Evolutionary conservation across 1,139 yeast species (phyloP), one percentile per base, ranked within the genome.

Genomic region (Debaryomyces fabryi): DNA sequence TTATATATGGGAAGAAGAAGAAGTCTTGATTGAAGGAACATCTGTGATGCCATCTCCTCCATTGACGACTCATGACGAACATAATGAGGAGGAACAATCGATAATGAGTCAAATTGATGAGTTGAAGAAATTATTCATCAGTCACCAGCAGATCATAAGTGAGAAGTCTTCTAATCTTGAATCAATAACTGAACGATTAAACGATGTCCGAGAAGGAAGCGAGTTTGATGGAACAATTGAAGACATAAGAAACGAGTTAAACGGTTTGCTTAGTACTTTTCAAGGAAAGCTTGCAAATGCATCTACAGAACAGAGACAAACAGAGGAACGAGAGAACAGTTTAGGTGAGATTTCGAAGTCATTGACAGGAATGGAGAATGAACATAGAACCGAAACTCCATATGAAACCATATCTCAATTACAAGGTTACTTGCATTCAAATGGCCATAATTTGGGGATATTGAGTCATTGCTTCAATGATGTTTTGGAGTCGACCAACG

Each of bases 401-500:
- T 30, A 21, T 12, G 36, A 20, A n/a, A 18, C 15, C 10, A 18
- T 40, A 13, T 20, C 20, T 8, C 43, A 20, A 8, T 27, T 40
- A 20, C 43, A 40, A 16, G 35, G 15, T 10, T 40, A 40, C 7
- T 20, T 40, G 35, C 35, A 40, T 40, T 30, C 36, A 12, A 13
- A 30, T 30, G 43, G 27, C 5, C 20, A 30, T 16, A 16, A n/a
- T 12, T 30, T 40, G 16, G 36, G 36, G 9, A 10, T 5, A 7
- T 23, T 30, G 12, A 21, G 43, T 10, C 29, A 20, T 20, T 20
- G 25, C 20, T 58, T 65, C 13, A 48, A 51, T 3, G 58, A 59
- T 15, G 52, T 63, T 9, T 41, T 64, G 29, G 44, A 41, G 4
- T 41, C 59, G 1, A 56, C 62, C 2, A 46, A 47, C 9, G 62